Evolutionary conservation across 495 filamentous ascomycete genomes (phyloP).

Genomic region (Melanomma pulvis-pyrius): DNA sequence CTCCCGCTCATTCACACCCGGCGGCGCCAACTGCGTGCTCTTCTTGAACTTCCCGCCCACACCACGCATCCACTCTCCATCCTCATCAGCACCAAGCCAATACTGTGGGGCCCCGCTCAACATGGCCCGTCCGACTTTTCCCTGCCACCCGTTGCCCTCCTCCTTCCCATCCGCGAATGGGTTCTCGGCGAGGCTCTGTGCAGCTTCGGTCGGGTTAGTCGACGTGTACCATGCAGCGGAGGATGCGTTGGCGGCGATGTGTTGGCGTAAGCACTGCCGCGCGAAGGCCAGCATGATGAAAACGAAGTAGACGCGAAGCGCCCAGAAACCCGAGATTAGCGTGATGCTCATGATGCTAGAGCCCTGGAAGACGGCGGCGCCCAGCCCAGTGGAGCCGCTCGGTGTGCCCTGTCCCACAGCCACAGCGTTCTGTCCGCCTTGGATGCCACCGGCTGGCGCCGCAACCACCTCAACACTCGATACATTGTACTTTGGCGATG

Average conservation of each 20-base stretch:
- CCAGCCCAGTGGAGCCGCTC: slow-evolving; percentile 40
- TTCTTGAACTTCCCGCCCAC: slow-evolving; percentile 59
- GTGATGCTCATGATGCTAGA: slow-evolving; percentile 76
- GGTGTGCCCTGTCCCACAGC: slow-evolving; percentile 49
- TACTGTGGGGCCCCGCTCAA: slow-evolving; percentile 69
- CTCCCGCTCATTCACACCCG: slow-evolving; percentile 65
- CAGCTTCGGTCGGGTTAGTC: slow-evolving; percentile 43
- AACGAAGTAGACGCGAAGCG: slow-evolving; percentile 73
- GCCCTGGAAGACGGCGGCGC: slow-evolving; percentile 60
- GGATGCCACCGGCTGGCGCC: slow-evolving; percentile 47
- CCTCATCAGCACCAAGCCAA: slow-evolving; percentile 67
- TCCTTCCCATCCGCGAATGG: slow-evolving; percentile 69
- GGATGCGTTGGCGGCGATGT: slow-evolving; percentile 42
- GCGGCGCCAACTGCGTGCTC: slow-evolving; percentile 29
- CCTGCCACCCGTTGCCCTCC: slow-evolving; percentile 75
- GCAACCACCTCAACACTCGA: slow-evolving; percentile 55
- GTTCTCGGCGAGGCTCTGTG: slow-evolving; percentile 60
- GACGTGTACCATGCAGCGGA: slow-evolving; percentile 23
- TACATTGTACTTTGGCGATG: slow-evolving; percentile 65
- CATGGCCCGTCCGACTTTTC: slow-evolving; percentile 73
- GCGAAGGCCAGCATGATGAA: slow-evolving; percentile 81
- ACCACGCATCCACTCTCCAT: slow-evolving; percentile 60
- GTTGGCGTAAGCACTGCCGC: slow-evolving; percentile 66
- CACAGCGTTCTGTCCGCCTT: slow-evolving; percentile 55
- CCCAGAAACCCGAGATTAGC: slow-evolving; percentile 71